These are phyloP conservation scores for Calvatia gigantea DNA, from an alignment of 768 basidiomycete species.

Conservation along the genomic window DNA sequence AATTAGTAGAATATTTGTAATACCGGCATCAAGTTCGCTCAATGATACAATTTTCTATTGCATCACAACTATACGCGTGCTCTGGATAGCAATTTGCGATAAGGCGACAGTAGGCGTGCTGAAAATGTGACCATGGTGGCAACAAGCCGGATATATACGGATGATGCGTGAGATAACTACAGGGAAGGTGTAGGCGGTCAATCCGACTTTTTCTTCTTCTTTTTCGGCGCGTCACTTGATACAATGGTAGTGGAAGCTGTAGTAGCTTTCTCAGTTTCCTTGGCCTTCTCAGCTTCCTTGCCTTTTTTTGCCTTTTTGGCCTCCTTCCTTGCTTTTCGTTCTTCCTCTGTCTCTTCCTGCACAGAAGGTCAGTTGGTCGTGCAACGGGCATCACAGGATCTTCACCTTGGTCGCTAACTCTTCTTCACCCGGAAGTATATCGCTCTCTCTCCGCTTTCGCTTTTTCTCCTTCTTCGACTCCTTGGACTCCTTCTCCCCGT, in stretches of 20 bases:
- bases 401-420: conserved; percentile 38
- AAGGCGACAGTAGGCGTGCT: not conserved
- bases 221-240: conserved; percentile 31
- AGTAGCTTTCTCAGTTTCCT: conserved; percentile 43
- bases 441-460: conserved; percentile 45
- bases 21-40: too few species aligned
- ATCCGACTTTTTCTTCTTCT: conserved; percentile 59
- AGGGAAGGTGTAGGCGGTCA: conserved; percentile 20
- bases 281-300: conserved; percentile 72
- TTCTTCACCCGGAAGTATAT: conserved; percentile 30
- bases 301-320: conserved; percentile 77
- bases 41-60: too few species aligned
- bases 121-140: not conserved
- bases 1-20: too few species aligned
- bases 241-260: conserved; percentile 23
- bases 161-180: conserved; percentile 16
- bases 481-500: conserved; percentile 41
- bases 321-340: conserved; percentile 77
- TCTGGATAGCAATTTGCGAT: too few species aligned
- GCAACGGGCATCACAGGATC: conserved; percentile 5
- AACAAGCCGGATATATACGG: conserved; percentile 18
- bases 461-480: conserved; percentile 25
- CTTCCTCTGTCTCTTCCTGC: conserved; percentile 75
- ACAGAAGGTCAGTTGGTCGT: not conserved
- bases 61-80: too few species aligned